Percentiles rank a stretch among this genome's conserved stretches.
Evolutionary conservation across 441 rosid genomes (phyloP).

Genomic region (Eutrema salsugineum): DNA sequence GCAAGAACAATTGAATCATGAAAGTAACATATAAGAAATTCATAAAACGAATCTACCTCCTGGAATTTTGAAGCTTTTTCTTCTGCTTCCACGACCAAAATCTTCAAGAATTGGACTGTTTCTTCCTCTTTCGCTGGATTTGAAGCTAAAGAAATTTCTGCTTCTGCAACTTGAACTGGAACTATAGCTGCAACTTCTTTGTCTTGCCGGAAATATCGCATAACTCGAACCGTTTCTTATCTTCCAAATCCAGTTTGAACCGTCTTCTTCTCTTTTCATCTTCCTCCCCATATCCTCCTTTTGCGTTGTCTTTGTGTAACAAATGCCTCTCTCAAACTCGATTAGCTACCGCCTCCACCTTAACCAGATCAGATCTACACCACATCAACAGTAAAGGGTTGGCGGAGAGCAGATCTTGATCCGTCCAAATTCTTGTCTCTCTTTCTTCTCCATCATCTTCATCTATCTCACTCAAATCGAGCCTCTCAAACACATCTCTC

Average conservation of each 20-base stretch:
- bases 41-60: conserved; percentile 20
- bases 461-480: conserved; percentile 54
- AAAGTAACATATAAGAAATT: no score
- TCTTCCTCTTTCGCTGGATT: not conserved
- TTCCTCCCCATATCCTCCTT: conserved; percentile 1
- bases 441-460: conserved; percentile 32
- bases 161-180: not conserved
- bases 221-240: conserved; percentile 29
- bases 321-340: conserved; percentile 42
- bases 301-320: conserved; percentile 8
- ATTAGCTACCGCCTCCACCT: conserved; percentile 80
- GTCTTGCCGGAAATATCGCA: conserved; percentile 32
- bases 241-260: conserved; percentile 38
- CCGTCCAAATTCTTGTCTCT: conserved; percentile 47
- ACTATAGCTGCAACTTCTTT: conserved; percentile 15
- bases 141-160: not conserved
- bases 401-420: conserved; percentile 72
- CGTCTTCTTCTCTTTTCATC: conserved; percentile 10
- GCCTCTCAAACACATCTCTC: conserved; percentile 71
- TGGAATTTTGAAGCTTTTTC: not conserved
- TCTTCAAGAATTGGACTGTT: conserved; percentile 10
- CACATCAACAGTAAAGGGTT: conserved; percentile 87
- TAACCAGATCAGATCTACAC: conserved; percentile 94
- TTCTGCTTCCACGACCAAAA: conserved; percentile 9
- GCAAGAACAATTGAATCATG: no score